Conservation (phyloP, 2,329 filamentous ascomycete genomes). For the Madurella fahalii region DNA sequence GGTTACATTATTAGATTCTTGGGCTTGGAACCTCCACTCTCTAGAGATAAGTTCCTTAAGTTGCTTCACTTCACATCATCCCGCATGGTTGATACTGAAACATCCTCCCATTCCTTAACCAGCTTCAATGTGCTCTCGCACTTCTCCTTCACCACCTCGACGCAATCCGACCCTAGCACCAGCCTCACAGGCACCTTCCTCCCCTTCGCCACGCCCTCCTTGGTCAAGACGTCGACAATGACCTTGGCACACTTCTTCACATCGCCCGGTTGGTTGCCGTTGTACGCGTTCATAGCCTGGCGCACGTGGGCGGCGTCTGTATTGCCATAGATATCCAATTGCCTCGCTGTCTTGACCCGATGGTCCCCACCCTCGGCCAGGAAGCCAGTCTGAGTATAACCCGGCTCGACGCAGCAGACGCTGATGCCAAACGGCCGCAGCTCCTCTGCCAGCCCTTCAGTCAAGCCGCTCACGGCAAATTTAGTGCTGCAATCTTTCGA, state of each 20-base stretch:
- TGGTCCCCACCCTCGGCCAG: conserved; percentile 22
- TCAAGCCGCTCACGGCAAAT: conserved; percentile 41
- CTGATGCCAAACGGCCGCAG: conserved; percentile 43
- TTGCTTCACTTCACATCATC: background rate
- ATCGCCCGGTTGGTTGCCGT: conserved; percentile 45
- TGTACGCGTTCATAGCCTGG: conserved; percentile 26
- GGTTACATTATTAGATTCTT: too few relatives aligned
- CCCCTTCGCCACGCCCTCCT: conserved; percentile 43
- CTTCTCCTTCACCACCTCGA: conserved; percentile 41
- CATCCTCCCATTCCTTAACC: conserved; percentile 47
- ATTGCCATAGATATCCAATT: conserved; percentile 17
- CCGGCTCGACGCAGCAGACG: conserved; percentile 37
- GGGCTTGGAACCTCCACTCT: too few relatives aligned
- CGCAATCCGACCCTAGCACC: conserved; percentile 50
- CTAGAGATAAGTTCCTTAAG: too few relatives aligned
- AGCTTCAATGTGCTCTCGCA: conserved; percentile 39
- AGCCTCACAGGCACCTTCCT: conserved; percentile 50
- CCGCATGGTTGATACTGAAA: conserved; percentile 35
- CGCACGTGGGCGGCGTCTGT: conserved; percentile 18
- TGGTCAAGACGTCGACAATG: conserved; percentile 46
- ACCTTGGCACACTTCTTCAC: conserved; percentile 41
- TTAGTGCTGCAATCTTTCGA: conserved; percentile 40
- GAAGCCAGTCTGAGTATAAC: conserved; percentile 36
- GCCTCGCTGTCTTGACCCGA: conserved; percentile 18
- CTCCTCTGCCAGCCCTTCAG: conserved; percentile 42